Evolutionary conservation across 169 alveolate species (phyloP).

Genomic region (Neospora caninum): DNA sequence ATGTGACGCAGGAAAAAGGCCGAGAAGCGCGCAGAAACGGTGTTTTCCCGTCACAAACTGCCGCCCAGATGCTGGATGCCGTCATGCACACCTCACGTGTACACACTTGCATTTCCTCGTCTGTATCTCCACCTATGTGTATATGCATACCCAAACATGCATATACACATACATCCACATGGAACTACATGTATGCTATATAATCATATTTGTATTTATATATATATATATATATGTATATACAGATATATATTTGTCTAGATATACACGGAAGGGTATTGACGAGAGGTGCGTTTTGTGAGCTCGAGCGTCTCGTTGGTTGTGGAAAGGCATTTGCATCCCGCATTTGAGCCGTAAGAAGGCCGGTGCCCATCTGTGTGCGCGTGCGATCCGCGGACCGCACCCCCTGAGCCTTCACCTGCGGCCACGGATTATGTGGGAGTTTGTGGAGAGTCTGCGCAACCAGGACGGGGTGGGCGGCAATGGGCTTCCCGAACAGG

Average conservation of each 20-base stretch:
- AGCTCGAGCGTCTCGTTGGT: not conserved
- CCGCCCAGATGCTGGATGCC: no score
- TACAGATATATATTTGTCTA: not conserved
- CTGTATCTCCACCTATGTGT: no score
- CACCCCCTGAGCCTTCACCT: slow-evolving; percentile 73
- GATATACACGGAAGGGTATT: no score
- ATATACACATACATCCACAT: not conserved
- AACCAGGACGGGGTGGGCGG: slow-evolving; percentile 86
- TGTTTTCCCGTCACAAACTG: no score
- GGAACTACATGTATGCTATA: no score
- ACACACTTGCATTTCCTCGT: not conserved
- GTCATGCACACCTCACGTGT: no score
- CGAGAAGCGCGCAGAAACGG: no score
- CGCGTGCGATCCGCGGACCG: not conserved
- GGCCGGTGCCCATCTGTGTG: not conserved
- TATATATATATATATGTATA: not conserved
- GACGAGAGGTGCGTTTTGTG: not conserved
- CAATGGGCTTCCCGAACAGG: slow-evolving; percentile 78
- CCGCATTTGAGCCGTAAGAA: not conserved
- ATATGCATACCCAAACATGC: no score
- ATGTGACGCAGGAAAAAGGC: no score
- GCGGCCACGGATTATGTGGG: slow-evolving; percentile 78
- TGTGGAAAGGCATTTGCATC: not conserved
- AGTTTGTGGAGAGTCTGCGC: slow-evolving; percentile 85
- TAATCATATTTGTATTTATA: no score